Percentiles rank a stretch among this genome's conserved stretches.
Evolutionary conservation across 2,329 filamentous ascomycete species (phyloP).

Genomic region (Aspergillus unguis): DNA sequence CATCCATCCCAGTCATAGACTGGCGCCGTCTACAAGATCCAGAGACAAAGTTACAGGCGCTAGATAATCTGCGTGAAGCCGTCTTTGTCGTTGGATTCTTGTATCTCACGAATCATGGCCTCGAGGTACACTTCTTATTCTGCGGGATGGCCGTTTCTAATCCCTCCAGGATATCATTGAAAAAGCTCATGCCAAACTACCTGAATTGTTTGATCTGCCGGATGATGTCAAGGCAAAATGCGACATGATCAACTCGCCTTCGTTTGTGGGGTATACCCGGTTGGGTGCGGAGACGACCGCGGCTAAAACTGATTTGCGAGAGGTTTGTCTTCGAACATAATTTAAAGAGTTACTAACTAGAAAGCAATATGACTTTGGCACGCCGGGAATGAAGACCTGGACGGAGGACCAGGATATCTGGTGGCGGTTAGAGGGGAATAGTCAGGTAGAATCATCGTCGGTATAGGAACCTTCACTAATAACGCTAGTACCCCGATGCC

Average conservation of each 20-base stretch:
- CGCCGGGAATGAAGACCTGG: constrained; percentile 29
- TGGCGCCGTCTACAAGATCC: constrained; percentile 25
- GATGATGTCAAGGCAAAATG: constrained; percentile 25
- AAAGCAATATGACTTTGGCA: constrained; percentile 46
- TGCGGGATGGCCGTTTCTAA: background rate
- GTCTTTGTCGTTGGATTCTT: constrained; percentile 37
- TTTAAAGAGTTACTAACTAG: background rate
- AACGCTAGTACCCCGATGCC: constrained; percentile 24
- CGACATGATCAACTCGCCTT: constrained; percentile 34
- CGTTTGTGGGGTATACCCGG: constrained; percentile 33
- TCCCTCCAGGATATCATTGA: constrained; percentile 20
- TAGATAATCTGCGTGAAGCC: constrained; percentile 28
- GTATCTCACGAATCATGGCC: constrained; percentile 34
- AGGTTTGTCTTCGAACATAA: constrained; percentile 19
- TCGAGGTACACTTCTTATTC: constrained; percentile 23
- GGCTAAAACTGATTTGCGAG: constrained; percentile 28
- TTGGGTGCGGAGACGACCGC: constrained; percentile 37
- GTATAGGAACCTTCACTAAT: background rate
- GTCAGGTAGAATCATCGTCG: constrained; percentile 19
- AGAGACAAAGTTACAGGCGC: constrained; percentile 23
- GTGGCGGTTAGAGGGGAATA: constrained; percentile 36
- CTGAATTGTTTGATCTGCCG: constrained; percentile 26
- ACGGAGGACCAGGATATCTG: constrained; percentile 43
- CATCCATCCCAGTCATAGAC: constrained; percentile 31
- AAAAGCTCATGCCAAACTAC: constrained; percentile 22